phyloP scores from a whole-genome alignment of 2,329 filamentous ascomycete species.

The Paecilomyces formosus region DNA sequence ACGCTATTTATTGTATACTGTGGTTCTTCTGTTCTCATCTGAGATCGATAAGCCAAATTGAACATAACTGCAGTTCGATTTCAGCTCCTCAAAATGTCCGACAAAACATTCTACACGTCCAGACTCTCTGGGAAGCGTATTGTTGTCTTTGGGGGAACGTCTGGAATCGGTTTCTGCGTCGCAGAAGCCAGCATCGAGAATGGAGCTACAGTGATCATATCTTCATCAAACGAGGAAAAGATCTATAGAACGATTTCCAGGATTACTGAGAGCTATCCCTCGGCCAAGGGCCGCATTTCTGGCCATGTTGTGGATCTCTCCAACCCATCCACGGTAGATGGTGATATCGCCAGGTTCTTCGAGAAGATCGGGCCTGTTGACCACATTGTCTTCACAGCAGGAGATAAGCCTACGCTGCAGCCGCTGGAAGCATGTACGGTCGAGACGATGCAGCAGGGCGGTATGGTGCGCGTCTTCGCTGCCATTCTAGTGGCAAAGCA shows the following conservation, averaged over 20 bases:
- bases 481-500: neutral
- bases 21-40: neutral
- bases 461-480: neutral
- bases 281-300: neutral
- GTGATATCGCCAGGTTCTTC: neutral
- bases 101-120: neutral
- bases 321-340: neutral
- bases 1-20: neutral
- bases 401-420: neutral
- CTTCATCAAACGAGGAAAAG: neutral
- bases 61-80: too few species aligned
- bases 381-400: neutral
- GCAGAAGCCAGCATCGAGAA: slow-evolving; percentile 15
- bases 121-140: neutral
- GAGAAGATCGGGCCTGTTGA: neutral
- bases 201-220: neutral
- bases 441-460: neutral
- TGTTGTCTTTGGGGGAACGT: neutral
- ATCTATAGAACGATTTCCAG: neutral
- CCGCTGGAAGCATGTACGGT: neutral
- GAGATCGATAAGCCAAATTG: neutral
- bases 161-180: slow-evolving; percentile 6
- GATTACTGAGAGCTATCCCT: neutral
- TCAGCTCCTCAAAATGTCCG: neutral
- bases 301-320: neutral